These are phyloP conservation scores for Chloranthus sessilifolius DNA, from an alignment of 164 flowering plant species.

Conservation along the genomic window DNA sequence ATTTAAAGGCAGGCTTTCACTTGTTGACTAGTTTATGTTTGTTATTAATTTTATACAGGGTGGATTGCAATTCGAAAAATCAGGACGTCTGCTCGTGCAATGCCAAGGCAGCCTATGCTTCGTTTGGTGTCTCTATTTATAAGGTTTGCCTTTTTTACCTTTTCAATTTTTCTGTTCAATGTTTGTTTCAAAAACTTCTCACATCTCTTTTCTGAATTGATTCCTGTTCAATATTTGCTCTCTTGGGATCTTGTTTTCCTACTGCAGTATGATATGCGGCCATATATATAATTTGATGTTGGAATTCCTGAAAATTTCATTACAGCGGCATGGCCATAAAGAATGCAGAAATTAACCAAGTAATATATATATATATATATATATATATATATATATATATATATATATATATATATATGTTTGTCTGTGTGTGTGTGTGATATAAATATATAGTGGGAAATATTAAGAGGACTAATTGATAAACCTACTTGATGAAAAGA, in stretches of 20 bases:
- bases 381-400: too few relatives aligned
- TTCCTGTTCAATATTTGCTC: background rate
- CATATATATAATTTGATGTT: background rate
- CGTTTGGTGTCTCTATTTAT: slow-evolving; percentile 2
- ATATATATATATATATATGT: too few relatives aligned
- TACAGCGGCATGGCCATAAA: too few relatives aligned
- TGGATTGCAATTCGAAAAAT: slow-evolving; percentile 14
- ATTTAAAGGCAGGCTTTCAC: background rate
- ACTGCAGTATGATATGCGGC: background rate
- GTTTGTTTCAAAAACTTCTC: background rate
- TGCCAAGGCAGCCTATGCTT: background rate
- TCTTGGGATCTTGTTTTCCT: slow-evolving; percentile 5
- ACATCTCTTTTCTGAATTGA: background rate
- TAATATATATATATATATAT: too few relatives aligned
- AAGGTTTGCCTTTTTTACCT: slow-evolving; percentile 18
- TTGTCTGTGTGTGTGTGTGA: too few relatives aligned
- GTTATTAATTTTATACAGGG: slow-evolving; percentile 19
- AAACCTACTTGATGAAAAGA: too few relatives aligned
- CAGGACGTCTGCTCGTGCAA: slow-evolving; percentile 20
- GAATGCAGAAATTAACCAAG: too few relatives aligned
- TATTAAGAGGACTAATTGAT: too few relatives aligned
- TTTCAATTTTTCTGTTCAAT: background rate
- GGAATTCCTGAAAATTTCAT: too few relatives aligned
- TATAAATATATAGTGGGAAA: too few relatives aligned
- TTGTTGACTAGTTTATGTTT: slow-evolving; percentile 4